Evolutionary conservation across 1,284 basidiomycete species (phyloP), one percentile per base, ranked within the genome.

Genomic region (Anthracocystis setariae): DNA sequence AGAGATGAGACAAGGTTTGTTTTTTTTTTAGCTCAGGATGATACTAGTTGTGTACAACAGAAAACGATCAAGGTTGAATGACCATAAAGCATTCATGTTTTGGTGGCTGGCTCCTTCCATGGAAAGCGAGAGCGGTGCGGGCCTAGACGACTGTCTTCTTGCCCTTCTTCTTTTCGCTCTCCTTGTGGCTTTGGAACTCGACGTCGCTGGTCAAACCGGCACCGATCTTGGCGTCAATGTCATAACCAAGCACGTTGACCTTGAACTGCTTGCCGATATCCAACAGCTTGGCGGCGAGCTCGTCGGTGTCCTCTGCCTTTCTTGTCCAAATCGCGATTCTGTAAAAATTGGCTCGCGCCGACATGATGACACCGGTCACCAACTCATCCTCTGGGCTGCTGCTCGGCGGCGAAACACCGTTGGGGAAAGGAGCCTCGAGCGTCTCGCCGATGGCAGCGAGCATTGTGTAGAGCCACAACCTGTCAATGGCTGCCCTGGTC

Each of bases 261-360:
- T 98, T 98, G 88, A 98, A 97, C 84, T 95, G 91, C 73, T 87
- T 85, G 21, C 90, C 90, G 51, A 91, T 88, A 45, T 86, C 85
- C 74, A 92, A 88, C 75, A 95, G 90, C 71, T 92, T 88, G 45
- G 66, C 63, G 8, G 62, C 67, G 18, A 70, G 39, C 20, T 70
- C 83, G 37, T 92, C 91, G 8, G 92, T 91, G 24, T 78, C 74
- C 40, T 83, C 82, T 3, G 83, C 72, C 25, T 77, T 76, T 48
- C 94, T 88, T 46, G 95, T 98, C 95, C 95, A 98, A 86, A 98
- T 94, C 61, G 93, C 93, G 77, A 98, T 85, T 52, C 95, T 91
- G 86, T 94, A 98, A 84, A 98, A 98, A 83, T 93, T 92, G 55
- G 93, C 92, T 64, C 95, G 90, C 46, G 92, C 91, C 15, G 92